A percentile compares a stretch with the other conserved stretches of the same genome.
Conservation (phyloP, 495 filamentous ascomycete species). For the Penicillium maclennaniae region DNA sequence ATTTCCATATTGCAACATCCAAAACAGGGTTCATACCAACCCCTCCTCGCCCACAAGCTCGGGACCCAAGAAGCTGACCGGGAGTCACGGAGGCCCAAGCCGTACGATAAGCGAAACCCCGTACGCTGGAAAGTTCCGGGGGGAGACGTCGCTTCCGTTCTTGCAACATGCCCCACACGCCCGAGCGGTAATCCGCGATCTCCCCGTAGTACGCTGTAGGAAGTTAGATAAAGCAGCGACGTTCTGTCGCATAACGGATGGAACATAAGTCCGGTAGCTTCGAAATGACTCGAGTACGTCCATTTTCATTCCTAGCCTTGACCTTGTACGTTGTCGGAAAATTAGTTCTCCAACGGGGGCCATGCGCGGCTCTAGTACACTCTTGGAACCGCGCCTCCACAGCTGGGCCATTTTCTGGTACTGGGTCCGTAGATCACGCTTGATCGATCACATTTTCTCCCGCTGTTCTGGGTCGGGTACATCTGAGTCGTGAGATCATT, state of each 20-base stretch:
- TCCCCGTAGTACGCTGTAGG: background rate
- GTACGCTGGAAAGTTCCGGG: conserved; percentile 23
- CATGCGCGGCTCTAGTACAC: background rate
- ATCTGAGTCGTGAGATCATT: background rate
- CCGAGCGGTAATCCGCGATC: background rate
- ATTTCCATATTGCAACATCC: background rate
- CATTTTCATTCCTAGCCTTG: too few relatives aligned
- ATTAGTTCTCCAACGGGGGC: background rate
- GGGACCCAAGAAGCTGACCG: background rate
- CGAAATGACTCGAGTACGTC: background rate
- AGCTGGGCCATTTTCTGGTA: background rate
- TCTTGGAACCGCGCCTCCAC: background rate
- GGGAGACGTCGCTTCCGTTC: conserved; percentile 6
- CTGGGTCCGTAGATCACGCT: background rate
- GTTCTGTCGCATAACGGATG: background rate
- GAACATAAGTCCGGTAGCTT: background rate
- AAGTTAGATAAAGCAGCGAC: too few relatives aligned
- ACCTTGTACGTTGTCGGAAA: background rate
- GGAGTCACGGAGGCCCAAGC: background rate
- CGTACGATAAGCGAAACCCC: conserved; percentile 20
- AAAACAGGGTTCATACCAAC: background rate
- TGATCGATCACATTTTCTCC: background rate
- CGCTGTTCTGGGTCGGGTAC: background rate
- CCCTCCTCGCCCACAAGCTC: background rate
- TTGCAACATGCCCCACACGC: conserved; percentile 17